These are phyloP conservation scores for Suillus lakei DNA, from an alignment of 768 basidiomycete genomes.

Conservation along the genomic window DNA sequence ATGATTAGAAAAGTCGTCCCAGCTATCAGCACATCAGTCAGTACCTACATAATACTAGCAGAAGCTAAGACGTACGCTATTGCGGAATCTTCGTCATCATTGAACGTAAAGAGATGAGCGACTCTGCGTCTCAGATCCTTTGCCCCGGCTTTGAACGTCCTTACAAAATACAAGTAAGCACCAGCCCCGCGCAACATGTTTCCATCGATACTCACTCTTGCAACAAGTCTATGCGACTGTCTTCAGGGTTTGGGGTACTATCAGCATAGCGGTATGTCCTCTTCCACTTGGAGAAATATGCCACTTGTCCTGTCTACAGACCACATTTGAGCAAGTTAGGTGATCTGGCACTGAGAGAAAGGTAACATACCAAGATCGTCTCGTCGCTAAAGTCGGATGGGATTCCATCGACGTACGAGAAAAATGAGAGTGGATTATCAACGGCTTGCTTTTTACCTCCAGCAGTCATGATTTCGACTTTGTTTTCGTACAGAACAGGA, in stretches of 20 bases:
- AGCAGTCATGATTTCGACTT: constrained; percentile 14
- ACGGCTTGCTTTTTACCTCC: constrained; percentile 16
- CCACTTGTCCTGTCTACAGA: constrained; percentile 14
- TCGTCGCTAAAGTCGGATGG: constrained; percentile 25
- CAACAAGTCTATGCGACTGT: constrained; percentile 17
- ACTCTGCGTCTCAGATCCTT: constrained; percentile 16
- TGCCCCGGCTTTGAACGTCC: constrained; percentile 22
- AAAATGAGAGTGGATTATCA: constrained; percentile 24
- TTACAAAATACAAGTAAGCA: constrained; percentile 6
- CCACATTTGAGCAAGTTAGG: background rate
- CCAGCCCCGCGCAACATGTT: background rate
- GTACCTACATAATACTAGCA: background rate
- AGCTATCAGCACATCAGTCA: constrained; percentile 19
- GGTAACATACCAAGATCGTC: constrained; percentile 11
- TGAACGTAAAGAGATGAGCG: constrained; percentile 26
- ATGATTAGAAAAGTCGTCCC: constrained; percentile 35
- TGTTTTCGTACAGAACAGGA: constrained; percentile 21
- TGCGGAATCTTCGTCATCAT: constrained; percentile 16
- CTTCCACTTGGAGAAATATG: constrained; percentile 26
- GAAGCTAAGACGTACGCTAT: constrained; percentile 13
- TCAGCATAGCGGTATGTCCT: constrained; percentile 24
- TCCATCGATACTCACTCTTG: constrained; percentile 17
- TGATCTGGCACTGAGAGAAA: background rate
- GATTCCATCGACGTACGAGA: constrained; percentile 17
- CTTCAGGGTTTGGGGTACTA: constrained; percentile 14